Percentiles rank a stretch among this genome's conserved stretches.
These are phyloP conservation scores for Aspergillus cavernicola DNA, from an alignment of 495 filamentous ascomycete genomes.

Conservation along the genomic window DNA sequence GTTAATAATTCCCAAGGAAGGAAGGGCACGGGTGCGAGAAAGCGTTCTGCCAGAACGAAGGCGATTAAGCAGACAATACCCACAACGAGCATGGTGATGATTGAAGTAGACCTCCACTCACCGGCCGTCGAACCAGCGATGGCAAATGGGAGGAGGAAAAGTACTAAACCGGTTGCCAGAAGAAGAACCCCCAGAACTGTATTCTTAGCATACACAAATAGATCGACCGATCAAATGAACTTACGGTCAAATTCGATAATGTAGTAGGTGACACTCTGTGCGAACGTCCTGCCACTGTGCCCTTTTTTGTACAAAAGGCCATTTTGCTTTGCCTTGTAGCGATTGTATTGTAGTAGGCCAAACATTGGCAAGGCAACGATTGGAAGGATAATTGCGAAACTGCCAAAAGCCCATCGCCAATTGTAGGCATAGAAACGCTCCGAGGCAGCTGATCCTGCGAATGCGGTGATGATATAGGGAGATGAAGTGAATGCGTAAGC, in stretches of 20 bases:
- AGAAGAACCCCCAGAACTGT: conserved; percentile 53
- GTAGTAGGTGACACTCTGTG: conserved; percentile 47
- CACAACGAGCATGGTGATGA: conserved; percentile 55
- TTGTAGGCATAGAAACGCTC: conserved; percentile 47
- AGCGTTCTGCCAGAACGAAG: conserved; percentile 57
- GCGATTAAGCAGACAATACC: conserved; percentile 50
- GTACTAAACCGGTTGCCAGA: conserved; percentile 51
- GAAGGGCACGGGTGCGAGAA: conserved; percentile 51
- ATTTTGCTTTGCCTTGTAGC: conserved; percentile 50
- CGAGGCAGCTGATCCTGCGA: conserved; percentile 22
- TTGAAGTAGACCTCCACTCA: conserved; percentile 46
- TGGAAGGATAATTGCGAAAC: conserved; percentile 56
- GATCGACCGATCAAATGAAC: background rate
- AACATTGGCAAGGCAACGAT: conserved; percentile 48
- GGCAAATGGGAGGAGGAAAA: conserved; percentile 60
- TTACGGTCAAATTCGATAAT: conserved; percentile 55
- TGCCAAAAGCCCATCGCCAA: conserved; percentile 61
- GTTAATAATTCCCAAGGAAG: conserved; percentile 55
- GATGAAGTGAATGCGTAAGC: conserved; percentile 56
- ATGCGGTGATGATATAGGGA: conserved; percentile 47
- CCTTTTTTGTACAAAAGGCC: conserved; percentile 33
- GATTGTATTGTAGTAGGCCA: conserved; percentile 46
- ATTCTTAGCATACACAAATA: background rate
- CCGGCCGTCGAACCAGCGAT: conserved; percentile 43
- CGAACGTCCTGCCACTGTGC: conserved; percentile 33